These are phyloP conservation scores for Colletotrichum agaves DNA, from an alignment of 2,329 filamentous ascomycete genomes.

Conservation along the genomic window DNA sequence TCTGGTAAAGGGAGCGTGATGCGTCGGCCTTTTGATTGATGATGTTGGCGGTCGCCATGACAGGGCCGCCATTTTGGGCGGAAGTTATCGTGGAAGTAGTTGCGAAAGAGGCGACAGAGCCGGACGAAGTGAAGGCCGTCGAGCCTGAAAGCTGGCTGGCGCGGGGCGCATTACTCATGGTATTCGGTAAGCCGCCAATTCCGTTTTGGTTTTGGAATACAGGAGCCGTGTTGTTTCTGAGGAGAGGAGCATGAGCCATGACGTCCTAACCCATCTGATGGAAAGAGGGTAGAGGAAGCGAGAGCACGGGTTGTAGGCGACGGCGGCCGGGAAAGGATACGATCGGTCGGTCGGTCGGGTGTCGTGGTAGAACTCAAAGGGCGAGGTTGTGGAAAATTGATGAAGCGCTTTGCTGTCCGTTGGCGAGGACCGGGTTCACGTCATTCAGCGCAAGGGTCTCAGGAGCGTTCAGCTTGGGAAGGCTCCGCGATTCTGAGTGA, in stretches of 20 bases:
- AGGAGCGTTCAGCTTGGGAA: constrained; percentile 23
- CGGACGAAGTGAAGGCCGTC: constrained; percentile 64
- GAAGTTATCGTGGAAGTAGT: constrained; percentile 55
- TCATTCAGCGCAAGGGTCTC: constrained; percentile 32
- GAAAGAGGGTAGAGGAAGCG: constrained; percentile 16
- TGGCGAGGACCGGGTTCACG: constrained; percentile 24
- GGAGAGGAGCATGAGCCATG: constrained; percentile 70
- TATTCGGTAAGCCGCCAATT: constrained; percentile 57
- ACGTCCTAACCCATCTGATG: constrained; percentile 57
- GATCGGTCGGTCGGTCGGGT: constrained; percentile 17
- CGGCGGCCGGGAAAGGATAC: background rate
- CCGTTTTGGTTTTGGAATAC: constrained; percentile 62
- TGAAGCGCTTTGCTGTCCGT: constrained; percentile 27
- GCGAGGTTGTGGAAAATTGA: constrained; percentile 12
- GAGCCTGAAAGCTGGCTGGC: constrained; percentile 72
- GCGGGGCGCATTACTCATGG: constrained; percentile 64
- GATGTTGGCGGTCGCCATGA: constrained; percentile 88
- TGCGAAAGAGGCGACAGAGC: constrained; percentile 62
- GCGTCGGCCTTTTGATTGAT: constrained; percentile 98
- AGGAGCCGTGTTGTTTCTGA: constrained; percentile 69
- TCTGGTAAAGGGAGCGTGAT: constrained; percentile 91
- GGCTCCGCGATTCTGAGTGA: background rate
- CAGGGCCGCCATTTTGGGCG: constrained; percentile 64
- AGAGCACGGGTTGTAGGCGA: constrained; percentile 8
- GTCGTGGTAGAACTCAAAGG: constrained; percentile 14